A percentile compares a stretch with the other conserved stretches of the same genome.
Evolutionary conservation across 2,329 filamentous ascomycete species (phyloP).

Genomic region (Thermoascus crustaceus): DNA sequence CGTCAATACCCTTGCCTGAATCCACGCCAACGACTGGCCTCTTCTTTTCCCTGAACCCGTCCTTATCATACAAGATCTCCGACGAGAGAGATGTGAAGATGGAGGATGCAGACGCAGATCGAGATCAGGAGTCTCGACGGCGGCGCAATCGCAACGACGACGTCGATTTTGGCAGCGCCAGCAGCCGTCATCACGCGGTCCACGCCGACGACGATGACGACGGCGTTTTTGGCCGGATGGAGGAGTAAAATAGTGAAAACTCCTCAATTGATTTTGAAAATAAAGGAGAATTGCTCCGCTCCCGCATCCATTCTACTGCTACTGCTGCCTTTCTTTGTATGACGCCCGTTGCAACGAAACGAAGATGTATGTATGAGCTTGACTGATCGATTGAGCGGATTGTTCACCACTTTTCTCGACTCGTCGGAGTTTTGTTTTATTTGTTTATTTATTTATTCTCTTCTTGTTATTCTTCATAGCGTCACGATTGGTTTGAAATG

Average conservation of each 20-base stretch:
- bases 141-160: slow-evolving; percentile 52
- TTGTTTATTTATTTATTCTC: no score
- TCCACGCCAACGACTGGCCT: slow-evolving; percentile 34
- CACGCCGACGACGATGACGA: slow-evolving; percentile 86
- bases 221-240: slow-evolving; percentile 93
- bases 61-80: slow-evolving; percentile 41
- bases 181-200: slow-evolving; percentile 56
- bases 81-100: slow-evolving; percentile 58
- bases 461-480: no score
- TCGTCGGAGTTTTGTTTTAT: no score
- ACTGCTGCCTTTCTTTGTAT: slow-evolving; percentile 3
- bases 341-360: no score
- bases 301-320: no score
- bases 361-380: no score
- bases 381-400: no score
- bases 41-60: slow-evolving; percentile 36
- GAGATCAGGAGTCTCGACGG: slow-evolving; percentile 29
- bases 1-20: slow-evolving; percentile 23
- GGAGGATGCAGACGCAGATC: slow-evolving; percentile 60
- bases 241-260: slow-evolving; percentile 53
- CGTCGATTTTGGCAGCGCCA: no score
- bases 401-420: no score
- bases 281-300: no score
- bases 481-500: no score
- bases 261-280: no score